Conservation (phyloP, 176 grass and related monocot genomes). For the Aegilops speltoides region DNA sequence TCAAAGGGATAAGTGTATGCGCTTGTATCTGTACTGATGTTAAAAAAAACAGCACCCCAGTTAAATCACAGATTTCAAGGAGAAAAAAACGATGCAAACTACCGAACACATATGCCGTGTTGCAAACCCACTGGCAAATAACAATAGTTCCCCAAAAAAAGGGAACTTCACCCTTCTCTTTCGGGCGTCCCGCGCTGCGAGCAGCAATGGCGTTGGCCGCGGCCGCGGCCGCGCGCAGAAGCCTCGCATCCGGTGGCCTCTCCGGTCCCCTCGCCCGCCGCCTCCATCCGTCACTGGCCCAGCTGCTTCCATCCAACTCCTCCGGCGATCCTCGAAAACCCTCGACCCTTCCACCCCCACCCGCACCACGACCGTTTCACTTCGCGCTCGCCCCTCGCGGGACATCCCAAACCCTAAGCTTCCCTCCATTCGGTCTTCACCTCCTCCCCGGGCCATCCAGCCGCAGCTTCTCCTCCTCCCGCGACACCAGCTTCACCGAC, state of each 20-base stretch:
- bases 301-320: conserved; percentile 4
- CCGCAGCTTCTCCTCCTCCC: background rate
- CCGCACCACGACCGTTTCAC: background rate
- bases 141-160: too few species aligned
- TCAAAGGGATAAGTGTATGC: too few species aligned
- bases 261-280: conserved; percentile 17
- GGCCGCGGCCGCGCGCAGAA: conserved; percentile 49
- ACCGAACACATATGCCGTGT: too few species aligned
- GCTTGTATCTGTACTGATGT: too few species aligned
- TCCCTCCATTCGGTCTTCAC: background rate
- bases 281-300: background rate
- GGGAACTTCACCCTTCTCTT: background rate
- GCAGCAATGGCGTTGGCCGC: conserved; percentile 37
- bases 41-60: too few species aligned
- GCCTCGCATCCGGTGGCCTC: conserved; percentile 25
- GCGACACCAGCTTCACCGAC: conserved; percentile 3
- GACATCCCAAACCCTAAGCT: background rate
- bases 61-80: too few species aligned
- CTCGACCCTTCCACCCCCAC: background rate
- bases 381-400: conserved; percentile 9
- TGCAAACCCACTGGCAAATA: too few species aligned
- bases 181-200: background rate
- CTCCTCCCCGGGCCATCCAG: background rate
- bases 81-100: too few species aligned
- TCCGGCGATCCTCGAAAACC: background rate